Evolutionary conservation across 306 rosid genomes (phyloP), one percentile per base, ranked within the genome.

Genomic region (Prunus davidiana): DNA sequence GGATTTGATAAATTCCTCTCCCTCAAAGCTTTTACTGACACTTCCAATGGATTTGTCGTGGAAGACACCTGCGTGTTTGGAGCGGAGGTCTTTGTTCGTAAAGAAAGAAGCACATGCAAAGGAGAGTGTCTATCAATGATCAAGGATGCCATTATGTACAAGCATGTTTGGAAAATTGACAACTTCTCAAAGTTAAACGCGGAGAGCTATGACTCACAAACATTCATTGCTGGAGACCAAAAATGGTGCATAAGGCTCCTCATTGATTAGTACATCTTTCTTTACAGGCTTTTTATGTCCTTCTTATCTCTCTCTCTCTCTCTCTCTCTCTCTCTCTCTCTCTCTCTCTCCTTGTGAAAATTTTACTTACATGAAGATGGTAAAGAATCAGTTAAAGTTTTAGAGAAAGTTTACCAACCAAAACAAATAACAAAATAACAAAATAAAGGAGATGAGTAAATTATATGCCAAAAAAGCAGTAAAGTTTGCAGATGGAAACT

Each of bases 1-100:
- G 96, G 93, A 28, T 78, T 88, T 28, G 91, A 92, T 54, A 61
- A 79, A 72, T 81, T 85, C 68, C 80, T 92, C 67, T 15, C 90
- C 30, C 69, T 85, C 22, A 78, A 80, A 70, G 87, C 73, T 12
- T 83, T 92, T 65, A 79, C 71, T n/a, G 87, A 81, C 22, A 74
- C 28, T 34, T 76, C 86, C 8, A 85, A 89, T 50, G 96, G 90
- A 61, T 90, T 77, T 78, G 58, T 88, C 12, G 74, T 88, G 28
- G 86, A 81, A 27, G 93, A 90, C 22, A 46, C 61, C 13, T 90
- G 90, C 52, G 89, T 38, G 43, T 1, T 38, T 38, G 43, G 43
- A 38, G 43, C 43, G 2, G 9, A 6, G 43, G 43, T 38, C 14
- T 87, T 79, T 78, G 87, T 92, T 62, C 70, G 84, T 79, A 87